These are phyloP conservation scores for Orbilia javanica DNA, from an alignment of 2,329 filamentous ascomycete genomes.

Conservation along the genomic window DNA sequence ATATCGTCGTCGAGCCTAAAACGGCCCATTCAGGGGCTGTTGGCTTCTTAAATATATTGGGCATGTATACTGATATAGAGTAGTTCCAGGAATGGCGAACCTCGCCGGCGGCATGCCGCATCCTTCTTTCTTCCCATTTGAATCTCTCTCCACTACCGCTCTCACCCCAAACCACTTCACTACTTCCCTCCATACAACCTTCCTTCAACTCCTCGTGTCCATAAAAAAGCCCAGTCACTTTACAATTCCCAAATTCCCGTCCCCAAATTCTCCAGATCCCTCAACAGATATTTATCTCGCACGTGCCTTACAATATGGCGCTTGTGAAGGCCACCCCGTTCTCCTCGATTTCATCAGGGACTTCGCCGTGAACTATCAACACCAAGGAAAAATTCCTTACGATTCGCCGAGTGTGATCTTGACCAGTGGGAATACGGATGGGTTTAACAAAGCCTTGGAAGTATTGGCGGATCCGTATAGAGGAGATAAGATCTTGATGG, in stretches of 20 bases:
- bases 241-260: conserved; percentile 75
- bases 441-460: conserved; percentile 81
- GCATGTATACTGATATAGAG: conserved; percentile 37
- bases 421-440: conserved; percentile 86
- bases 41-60: not conserved
- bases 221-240: conserved; percentile 70
- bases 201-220: conserved; percentile 62
- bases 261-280: conserved; percentile 70
- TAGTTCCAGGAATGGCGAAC: conserved; percentile 74
- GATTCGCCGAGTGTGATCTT: conserved; percentile 74
- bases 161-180: conserved; percentile 79
- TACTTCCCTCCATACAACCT: conserved; percentile 61
- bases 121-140: conserved; percentile 85
- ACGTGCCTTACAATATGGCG: conserved; percentile 87
- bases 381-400: conserved; percentile 75
- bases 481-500: conserved; percentile 77
- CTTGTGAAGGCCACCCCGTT: conserved; percentile 83
- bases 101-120: conserved; percentile 80
- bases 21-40: not conserved
- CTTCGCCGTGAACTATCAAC: conserved; percentile 80
- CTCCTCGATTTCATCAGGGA: conserved; percentile 82
- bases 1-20: not conserved
- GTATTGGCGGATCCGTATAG: conserved; percentile 82
- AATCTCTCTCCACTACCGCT: conserved; percentile 85
- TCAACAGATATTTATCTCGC: conserved; percentile 74